These are phyloP conservation scores for Hypoxylon sp. DNA, from an alignment of 2,329 filamentous ascomycete species.

Conservation along the genomic window DNA sequence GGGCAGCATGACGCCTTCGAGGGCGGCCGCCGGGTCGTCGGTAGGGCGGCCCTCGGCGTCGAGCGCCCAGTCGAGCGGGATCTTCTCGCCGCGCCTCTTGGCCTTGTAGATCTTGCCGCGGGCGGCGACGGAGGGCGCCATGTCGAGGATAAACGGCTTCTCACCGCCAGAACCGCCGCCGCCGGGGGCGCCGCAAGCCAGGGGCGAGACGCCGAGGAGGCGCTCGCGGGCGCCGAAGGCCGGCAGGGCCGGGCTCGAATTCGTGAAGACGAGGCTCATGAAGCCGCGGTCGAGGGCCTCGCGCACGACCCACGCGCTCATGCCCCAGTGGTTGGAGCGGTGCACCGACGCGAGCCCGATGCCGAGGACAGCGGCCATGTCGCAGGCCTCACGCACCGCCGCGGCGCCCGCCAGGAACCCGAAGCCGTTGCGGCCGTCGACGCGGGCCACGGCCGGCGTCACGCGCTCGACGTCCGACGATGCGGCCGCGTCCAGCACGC, in stretches of 20 bases:
- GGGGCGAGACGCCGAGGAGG: constrained; percentile 76
- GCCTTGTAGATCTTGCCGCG: constrained; percentile 79
- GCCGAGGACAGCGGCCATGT: constrained; percentile 69
- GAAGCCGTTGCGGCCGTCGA: constrained; percentile 75
- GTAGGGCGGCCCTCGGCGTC: constrained; percentile 74
- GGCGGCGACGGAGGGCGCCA: constrained; percentile 74
- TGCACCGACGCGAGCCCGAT: constrained; percentile 80
- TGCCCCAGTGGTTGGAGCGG: constrained; percentile 84
- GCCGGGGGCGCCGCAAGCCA: constrained; percentile 78
- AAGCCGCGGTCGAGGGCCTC: constrained; percentile 76
- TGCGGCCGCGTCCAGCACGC: constrained; percentile 69
- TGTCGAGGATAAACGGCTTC: constrained; percentile 75
- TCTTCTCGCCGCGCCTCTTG: constrained; percentile 70
- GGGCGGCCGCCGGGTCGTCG: constrained; percentile 73
- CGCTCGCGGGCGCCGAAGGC: constrained; percentile 73
- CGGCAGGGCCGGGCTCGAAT: constrained; percentile 75
- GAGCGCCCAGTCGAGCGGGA: constrained; percentile 77
- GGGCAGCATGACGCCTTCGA: constrained; percentile 82
- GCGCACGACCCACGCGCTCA: constrained; percentile 82
- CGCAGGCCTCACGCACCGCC: constrained; percentile 73
- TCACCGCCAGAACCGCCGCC: too few relatives aligned
- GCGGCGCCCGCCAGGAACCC: constrained; percentile 74
- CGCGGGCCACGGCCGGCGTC: constrained; percentile 75
- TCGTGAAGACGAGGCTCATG: constrained; percentile 76
- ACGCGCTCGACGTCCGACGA: constrained; percentile 67